Base-by-base conservation (phyloP, 164 flowering plant species). In the Pachysandra terminalis region DNA sequence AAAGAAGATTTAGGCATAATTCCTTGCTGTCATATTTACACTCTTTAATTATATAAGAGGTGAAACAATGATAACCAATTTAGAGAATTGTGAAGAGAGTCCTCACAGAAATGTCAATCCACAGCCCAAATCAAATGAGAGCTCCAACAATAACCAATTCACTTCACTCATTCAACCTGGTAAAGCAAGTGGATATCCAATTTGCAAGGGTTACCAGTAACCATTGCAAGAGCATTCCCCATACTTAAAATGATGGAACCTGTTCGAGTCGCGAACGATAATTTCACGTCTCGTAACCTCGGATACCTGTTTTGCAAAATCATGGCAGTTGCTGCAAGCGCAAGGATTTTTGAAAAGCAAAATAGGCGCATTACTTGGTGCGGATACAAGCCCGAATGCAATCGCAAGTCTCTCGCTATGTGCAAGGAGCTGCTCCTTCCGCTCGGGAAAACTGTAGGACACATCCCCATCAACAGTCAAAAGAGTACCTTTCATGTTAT, bases 371-470 rank as follows among this genome's bases (percentile, higher is more conserved):
- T 65, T 75, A 25, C 19, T 32, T 48, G 79, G 60, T n/a, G 74
- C 40, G n/a, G 84, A 77, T 64, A 87, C 77, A 22, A 87, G 85
- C 25, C 87, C 86, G 74, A 73, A 87, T 23, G 85, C 82, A 56
- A 87, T 79, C 13, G 85, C 89, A 57, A 86, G 82, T 74, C 80
- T 84, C 78, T 86, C 88, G 48, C 87, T 85, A 24, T 83, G 87
- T 8, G 71, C 86, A 64, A 80, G 78, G 67, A 76, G 82, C 67
- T 85, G 85, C 26, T 73, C 78, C 53, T 72, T 78, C 41, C 84
- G 64, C 5, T 61, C 67, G 21, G 68, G 67, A 67, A 78, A 70
- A 68, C 48, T 56, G 22, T 40, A 10, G 5, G 53, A 54, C 1
- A 26, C 69, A 58, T 76, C 69, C n/a, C 71, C 80, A 56, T 74